These are phyloP conservation scores for Mortierella antarctica DNA, from an alignment of 192 early-diverging fungal species.

Conservation along the genomic window DNA sequence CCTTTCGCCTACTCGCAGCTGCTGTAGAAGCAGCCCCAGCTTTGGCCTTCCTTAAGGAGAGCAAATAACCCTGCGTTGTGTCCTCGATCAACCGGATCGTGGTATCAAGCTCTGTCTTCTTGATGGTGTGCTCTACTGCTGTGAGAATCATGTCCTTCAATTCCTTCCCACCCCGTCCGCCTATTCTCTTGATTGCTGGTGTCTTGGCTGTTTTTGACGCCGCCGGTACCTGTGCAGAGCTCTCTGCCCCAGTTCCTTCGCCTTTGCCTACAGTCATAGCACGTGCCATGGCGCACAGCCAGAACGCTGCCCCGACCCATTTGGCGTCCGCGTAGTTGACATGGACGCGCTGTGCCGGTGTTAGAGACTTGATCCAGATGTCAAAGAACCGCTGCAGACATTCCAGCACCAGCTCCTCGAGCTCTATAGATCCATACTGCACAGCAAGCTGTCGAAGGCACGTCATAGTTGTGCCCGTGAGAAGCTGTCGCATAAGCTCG, in stretches of 20 bases:
- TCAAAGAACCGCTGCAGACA: slow-evolving; percentile 39
- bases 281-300: slow-evolving; percentile 47
- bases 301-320: slow-evolving; percentile 43
- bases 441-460: slow-evolving; percentile 34
- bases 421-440: slow-evolving; percentile 42
- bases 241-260: not conserved
- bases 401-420: slow-evolving; percentile 26
- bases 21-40: not conserved
- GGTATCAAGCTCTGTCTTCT: slow-evolving; percentile 33
- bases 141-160: slow-evolving; percentile 31
- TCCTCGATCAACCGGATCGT: slow-evolving; percentile 46
- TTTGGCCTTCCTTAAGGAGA: slow-evolving; percentile 25
- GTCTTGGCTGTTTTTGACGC: not conserved
- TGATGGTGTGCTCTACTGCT: slow-evolving; percentile 30
- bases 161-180: slow-evolving; percentile 32
- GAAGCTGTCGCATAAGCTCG: slow-evolving; percentile 2
- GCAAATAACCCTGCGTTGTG: slow-evolving; percentile 2
- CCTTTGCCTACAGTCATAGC: slow-evolving; percentile 13
- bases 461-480: not conserved
- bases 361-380: slow-evolving; percentile 15
- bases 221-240: not conserved
- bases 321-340: slow-evolving; percentile 36
- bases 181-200: slow-evolving; percentile 26
- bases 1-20: not conserved
- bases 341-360: slow-evolving; percentile 34